Evolutionary conservation across 1,284 basidiomycete genomes (phyloP), one percentile per base, ranked within the genome.

Genomic region (Cryptococcus sp.): DNA sequence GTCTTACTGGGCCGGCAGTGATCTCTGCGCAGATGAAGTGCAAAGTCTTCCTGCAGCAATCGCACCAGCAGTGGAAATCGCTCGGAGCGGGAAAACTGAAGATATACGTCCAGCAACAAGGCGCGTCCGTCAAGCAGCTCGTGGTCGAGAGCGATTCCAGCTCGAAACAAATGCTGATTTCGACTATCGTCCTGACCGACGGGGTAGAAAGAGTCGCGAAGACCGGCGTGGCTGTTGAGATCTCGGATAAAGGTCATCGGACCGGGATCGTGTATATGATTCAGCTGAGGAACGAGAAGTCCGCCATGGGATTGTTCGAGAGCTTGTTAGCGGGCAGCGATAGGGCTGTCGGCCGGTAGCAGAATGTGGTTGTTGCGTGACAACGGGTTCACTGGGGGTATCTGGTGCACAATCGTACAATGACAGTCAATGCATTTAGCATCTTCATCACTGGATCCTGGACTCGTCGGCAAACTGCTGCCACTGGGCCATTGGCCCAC

Each of bases 261-360:
- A 96, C 94, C n/a, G 96, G 96, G 13, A 88, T 98, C 73, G 83
- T 99, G 57, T 98, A 99, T 75, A 97, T 99, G 95, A 87, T 99
- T 55, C 93, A 96, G 78, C 80, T 94, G 46, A 84, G 90, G 66
- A 95, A 90, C 76, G 96, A 99, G 78, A 85, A 84, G 56, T 87
- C 88, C 15, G 93, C 95, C 8, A 84, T 83, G 17, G 91, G 89
- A 2, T 78, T 99, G 54, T 97, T 93, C 75, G 88, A 91, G 67
- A 88, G 87, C 75, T 82, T 99, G 67, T 80, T 99, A 31, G 87
- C 86, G 55, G 95, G 95, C 35, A 93, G 91, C 46, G 91, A 93
- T 76, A 83, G 92, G 20, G 73, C 71, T 38, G 58, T 60, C 17
- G 64, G 46, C 1, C 35, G 58, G 41, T 63, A 41, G 47, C 31